Evolutionary conservation across 108 stramenopile genomes (phyloP), one percentile per base, ranked within the genome.

Genomic region (Discostella stelligeroides): DNA sequence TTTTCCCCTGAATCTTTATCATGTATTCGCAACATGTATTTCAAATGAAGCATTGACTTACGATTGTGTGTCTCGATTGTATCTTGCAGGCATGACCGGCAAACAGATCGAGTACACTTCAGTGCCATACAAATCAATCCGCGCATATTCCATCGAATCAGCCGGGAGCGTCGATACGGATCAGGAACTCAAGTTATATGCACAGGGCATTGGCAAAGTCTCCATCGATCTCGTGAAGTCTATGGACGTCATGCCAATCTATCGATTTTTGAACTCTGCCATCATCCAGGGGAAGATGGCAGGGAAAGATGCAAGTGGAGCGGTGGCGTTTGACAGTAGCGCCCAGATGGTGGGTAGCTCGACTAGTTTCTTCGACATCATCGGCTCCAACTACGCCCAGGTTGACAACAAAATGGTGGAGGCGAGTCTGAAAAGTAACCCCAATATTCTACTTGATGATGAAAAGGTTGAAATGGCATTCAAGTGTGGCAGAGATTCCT

Each of bases 381-480:
- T 88, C 2, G 84, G 84, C 9, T 72, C 76, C 6, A 79, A 84
- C 46, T 79, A 72, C 37, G 59, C 50, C 9, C 84, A 82, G 37
- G 34, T 84, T 20, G 53, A 79, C 54, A 25, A 49, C 1, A 7
- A 34, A 0, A 49, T 65, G 3, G 57, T 84, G 18, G 84, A 84
- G 46, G n/a, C 38, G 14, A 39, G 56, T 0, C 48, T 84, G 59
- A 82, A 66, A 62, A 40, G 66, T 12, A 15, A 55, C 30, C 63
- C 63, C 13, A 57, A 58, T 54, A 43, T 77, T 10, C 46, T 84
- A 1, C 40, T 84, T 30, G 24, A 63, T 0, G 57, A 84, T 49
- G 81, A 84, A 50, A 70, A 37, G 37, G 75, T 84, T n/a, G 81
- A 84, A 47, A 17, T 82, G 67, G 84, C 75, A 5, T 84, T 84